Conservation (phyloP, 352 stramenopile species). For the Blastocystis sp. region DNA sequence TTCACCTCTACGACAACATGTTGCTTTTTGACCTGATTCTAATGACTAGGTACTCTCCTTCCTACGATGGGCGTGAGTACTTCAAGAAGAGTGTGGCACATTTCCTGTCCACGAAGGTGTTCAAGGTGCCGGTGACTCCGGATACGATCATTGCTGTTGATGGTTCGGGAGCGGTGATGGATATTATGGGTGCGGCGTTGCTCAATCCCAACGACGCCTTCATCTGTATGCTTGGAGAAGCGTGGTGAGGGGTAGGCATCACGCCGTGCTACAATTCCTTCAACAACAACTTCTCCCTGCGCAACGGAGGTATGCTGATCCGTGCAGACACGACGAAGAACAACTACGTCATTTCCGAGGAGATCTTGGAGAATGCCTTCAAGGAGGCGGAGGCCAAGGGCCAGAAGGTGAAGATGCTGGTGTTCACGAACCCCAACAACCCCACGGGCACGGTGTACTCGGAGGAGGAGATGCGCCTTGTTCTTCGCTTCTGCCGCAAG, state of each 20-base stretch:
- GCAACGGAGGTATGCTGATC: slow-evolving; percentile 29
- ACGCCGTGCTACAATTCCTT: slow-evolving; percentile 69
- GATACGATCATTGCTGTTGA: slow-evolving; percentile 14
- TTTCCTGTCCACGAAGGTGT: slow-evolving; percentile 20
- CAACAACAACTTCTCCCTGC: slow-evolving; percentile 59
- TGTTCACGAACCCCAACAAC: slow-evolving; percentile 69
- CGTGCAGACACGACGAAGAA: slow-evolving; percentile 44
- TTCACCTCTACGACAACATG: slow-evolving; percentile 61
- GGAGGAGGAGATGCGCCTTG: slow-evolving; percentile 54
- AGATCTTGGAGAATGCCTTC: slow-evolving; percentile 46
- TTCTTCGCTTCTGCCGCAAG: slow-evolving; percentile 59
- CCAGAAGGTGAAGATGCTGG: slow-evolving; percentile 58
- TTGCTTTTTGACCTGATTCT: background rate
- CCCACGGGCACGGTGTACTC: slow-evolving; percentile 59
- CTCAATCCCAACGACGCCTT: slow-evolving; percentile 53
- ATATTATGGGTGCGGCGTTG: slow-evolving; percentile 62
- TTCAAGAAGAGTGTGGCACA: slow-evolving; percentile 54
- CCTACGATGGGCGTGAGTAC: slow-evolving; percentile 49
- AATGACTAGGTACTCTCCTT: slow-evolving; percentile 18
- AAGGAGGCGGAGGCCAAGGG: background rate
- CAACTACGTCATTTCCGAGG: slow-evolving; percentile 61
- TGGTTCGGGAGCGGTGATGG: slow-evolving; percentile 61
- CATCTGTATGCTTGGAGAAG: slow-evolving; percentile 38
- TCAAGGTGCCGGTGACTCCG: background rate
- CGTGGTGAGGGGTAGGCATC: slow-evolving; percentile 13